A percentile compares a stretch with the other conserved stretches of the same genome.
Conservation (phyloP, 1,284 basidiomycete genomes). For the Tilletia walkeri region DNA sequence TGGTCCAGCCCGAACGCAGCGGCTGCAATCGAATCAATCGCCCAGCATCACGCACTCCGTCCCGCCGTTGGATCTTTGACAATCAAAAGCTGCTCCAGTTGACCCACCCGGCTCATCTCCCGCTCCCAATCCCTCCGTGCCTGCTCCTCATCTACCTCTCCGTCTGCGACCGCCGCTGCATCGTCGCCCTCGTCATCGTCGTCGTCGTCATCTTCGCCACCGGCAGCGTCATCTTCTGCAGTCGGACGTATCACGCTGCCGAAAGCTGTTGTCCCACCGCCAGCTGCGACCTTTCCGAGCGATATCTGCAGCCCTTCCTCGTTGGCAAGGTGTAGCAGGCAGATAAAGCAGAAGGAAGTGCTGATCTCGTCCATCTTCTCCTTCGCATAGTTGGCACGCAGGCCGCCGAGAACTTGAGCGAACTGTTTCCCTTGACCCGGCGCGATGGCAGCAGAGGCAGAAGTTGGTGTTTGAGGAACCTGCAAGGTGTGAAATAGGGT, state of each 20-base stretch:
- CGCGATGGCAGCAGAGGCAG: not conserved
- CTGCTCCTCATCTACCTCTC: slow-evolving; percentile 6
- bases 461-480: too few relatives aligned
- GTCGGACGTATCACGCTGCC: slow-evolving; percentile 16
- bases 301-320: slow-evolving; percentile 72
- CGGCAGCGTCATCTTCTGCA: not conserved
- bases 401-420: slow-evolving; percentile 75
- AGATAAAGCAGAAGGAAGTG: slow-evolving; percentile 99
- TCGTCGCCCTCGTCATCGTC: not conserved
- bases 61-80: slow-evolving; percentile 47
- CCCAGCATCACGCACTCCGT: slow-evolving; percentile 29
- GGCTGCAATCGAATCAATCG: too few relatives aligned
- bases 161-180: not conserved
- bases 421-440: slow-evolving; percentile 59
- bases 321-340: slow-evolving; percentile 88
- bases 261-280: slow-evolving; percentile 27
- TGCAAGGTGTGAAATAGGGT: too few relatives aligned
- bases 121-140: slow-evolving; percentile 7
- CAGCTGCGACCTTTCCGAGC: slow-evolving; percentile 32
- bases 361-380: slow-evolving; percentile 98
- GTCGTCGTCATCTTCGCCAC: slow-evolving; percentile 13
- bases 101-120: slow-evolving; percentile 27
- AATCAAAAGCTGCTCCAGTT: slow-evolving; percentile 35
- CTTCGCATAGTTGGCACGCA: slow-evolving; percentile 77
- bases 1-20: too few relatives aligned